Evolutionary conservation across 805 yeast species (phyloP), one percentile per base, ranked within the genome.

Genomic region (Wickerhamiella galacta): DNA sequence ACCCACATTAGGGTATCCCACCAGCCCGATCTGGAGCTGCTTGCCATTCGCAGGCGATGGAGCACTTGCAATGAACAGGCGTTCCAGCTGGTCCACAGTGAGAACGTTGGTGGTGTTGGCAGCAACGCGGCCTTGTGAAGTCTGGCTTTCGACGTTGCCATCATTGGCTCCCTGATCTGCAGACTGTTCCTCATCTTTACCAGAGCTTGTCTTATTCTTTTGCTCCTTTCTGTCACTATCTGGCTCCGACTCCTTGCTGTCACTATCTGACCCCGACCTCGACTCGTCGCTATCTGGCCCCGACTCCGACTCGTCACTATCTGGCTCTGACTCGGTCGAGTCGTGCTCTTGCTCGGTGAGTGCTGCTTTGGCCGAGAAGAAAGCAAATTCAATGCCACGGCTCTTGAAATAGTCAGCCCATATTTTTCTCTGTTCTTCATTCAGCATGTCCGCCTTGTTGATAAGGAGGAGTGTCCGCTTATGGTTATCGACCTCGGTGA

Each of bases 1-100:
- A 61, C 94, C 94, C 32, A 77, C 87, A 53, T 87, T 90, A 25
- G 99, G 99, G 54, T 90, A 90, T 21, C 99, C 99, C 15, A 90
- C 98, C 43, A 90, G 65, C 38, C 99, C 99, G 42, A 90, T 82
- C 52, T 83, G 92, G 33, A 80, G 60, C 39, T 75, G 63, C 22
- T 71, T 68, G 12, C 72, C 72, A 41, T 64, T 66, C 20, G 69
- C 68, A 12, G 51, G 46, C 10, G 41, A 43, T 2, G 95, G 95
- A 0, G 95, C 83, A 36, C 70, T 75, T 12, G 62, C 55, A 46
- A 81, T 53, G 53, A 87, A 83, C 16, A 90, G 59, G 5, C 68
- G 68, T 57, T 90, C 96, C 35, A 90, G 65, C 52, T 90, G 90
- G 44, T 76, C 80, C 37, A 87, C 80, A 31, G 77, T 69, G 35